Percentiles rank a stretch among this genome's conserved stretches.
phyloP scores from a whole-genome alignment of 805 yeast species.

The Cyberlindnera galapagoensis region DNA sequence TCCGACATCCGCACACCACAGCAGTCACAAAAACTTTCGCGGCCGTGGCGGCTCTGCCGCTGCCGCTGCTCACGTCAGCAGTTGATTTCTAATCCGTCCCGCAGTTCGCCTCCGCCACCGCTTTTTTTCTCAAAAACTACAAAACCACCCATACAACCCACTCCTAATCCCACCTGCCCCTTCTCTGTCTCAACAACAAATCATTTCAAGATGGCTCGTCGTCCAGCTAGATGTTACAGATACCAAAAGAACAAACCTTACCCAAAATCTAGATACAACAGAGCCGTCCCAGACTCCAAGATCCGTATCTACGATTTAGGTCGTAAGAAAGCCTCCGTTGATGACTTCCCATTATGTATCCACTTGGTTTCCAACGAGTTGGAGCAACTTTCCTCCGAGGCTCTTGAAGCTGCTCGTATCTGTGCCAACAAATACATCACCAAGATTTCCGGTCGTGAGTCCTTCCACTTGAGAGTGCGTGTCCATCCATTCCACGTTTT shows the following conservation, averaged over 20 bases:
- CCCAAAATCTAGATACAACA: conserved; percentile 99
- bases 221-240: conserved; percentile 99
- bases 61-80: not conserved
- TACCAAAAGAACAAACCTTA: conserved; percentile 99
- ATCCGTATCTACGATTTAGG: conserved; percentile 99
- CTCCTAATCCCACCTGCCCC: not conserved
- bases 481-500: conserved; percentile 99
- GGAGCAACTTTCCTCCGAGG: conserved; percentile 99
- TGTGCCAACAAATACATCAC: conserved; percentile 99
- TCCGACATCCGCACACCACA: no score
- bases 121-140: conserved; percentile 9
- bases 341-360: conserved; percentile 96
- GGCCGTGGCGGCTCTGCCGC: no score
- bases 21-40: no score
- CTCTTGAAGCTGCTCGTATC: conserved; percentile 99
- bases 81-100: conserved; percentile 14
- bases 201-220: conserved; percentile 98
- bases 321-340: conserved; percentile 99
- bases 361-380: conserved; percentile 99
- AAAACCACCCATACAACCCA: conserved; percentile 1
- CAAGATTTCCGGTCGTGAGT: conserved; percentile 95
- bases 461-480: conserved; percentile 99
- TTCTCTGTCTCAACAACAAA: conserved; percentile 7
- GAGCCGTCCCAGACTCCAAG: conserved; percentile 99
- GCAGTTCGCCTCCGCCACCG: not conserved